Evolutionary conservation across 352 stramenopile species (phyloP), one percentile per base, ranked within the genome.

Genomic region (Albugo laibachii): DNA sequence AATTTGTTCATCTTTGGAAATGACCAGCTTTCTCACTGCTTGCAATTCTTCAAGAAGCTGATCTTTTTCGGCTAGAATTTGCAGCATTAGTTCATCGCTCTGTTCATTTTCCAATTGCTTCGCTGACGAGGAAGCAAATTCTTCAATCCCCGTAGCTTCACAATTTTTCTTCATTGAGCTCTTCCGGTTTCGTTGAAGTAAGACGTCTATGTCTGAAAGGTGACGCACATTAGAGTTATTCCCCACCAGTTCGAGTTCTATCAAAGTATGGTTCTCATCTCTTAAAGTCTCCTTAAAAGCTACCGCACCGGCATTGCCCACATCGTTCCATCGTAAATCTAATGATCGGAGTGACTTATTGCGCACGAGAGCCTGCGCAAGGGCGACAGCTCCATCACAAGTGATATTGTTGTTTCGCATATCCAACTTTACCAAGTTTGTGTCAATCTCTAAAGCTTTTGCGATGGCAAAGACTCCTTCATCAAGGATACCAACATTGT

Each of bases 321-420:
- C 58, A 49, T 84, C 71, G 48, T 88, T 92, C 72, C 76, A 86
- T 1, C 80, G 64, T 52, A 92, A 49, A 48, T 92, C 78, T 21
- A 92, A 56, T 24, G 79, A 65, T 31, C 68, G 56, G 18, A 93
- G 62, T 15, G 73, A 77, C 14, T 55, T 58, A 47, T 92, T 92
- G 10, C 62, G 56, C 34, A 31, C 36, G 3, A 92, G 58, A 2
- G 71, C 63, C 24, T 58, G 53, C 2, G 74, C 78, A 1, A 93
- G 58, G 1, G 65, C 61, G 21, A 66, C 73, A 13, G 76, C 78
- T 13, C 75, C 78, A 21, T 87, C 80, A 0, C 73, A 55, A 0
- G 70, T 58, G 41, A 93, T 66, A 54, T 83, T 83, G 57, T 93
- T 92, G 57, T 93, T 89, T 14, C 77, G 73, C 36, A 93, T 53